phyloP scores from a whole-genome alignment of 106 monocot genomes.

The Platanthera guangdongensis region DNA sequence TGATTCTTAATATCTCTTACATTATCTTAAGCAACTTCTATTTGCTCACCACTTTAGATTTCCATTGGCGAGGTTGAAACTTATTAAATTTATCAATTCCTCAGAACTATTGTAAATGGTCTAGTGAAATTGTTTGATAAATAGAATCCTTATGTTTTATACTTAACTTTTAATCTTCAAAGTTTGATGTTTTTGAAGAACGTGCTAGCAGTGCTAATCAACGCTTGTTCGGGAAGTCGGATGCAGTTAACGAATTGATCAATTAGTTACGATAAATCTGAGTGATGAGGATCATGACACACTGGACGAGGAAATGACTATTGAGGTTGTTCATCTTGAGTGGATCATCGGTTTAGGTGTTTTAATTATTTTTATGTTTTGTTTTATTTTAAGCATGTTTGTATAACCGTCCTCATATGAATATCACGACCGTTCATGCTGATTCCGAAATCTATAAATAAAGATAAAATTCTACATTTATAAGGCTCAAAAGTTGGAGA shows the following conservation, averaged over 20 bases:
- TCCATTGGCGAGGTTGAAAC: neutral
- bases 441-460: too few species aligned
- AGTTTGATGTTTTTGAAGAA: neutral
- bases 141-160: neutral
- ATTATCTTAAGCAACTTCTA: neutral
- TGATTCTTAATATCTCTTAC: neutral
- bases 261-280: neutral
- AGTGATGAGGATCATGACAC: too few species aligned
- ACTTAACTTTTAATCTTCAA: neutral
- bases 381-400: too few species aligned
- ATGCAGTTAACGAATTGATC: neutral
- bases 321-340: too few species aligned
- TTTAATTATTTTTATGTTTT: too few species aligned
- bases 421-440: too few species aligned
- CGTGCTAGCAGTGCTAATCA: neutral
- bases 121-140: neutral
- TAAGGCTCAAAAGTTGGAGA: too few species aligned
- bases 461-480: too few species aligned
- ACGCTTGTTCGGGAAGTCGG: neutral
- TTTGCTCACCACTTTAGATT: neutral
- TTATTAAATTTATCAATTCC: neutral
- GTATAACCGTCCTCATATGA: too few species aligned
- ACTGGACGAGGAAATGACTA: too few species aligned
- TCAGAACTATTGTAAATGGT: neutral
- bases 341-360: too few species aligned